Evolutionary conservation across 495 filamentous ascomycete species (phyloP).

Genomic region (Penicillium lividum): DNA sequence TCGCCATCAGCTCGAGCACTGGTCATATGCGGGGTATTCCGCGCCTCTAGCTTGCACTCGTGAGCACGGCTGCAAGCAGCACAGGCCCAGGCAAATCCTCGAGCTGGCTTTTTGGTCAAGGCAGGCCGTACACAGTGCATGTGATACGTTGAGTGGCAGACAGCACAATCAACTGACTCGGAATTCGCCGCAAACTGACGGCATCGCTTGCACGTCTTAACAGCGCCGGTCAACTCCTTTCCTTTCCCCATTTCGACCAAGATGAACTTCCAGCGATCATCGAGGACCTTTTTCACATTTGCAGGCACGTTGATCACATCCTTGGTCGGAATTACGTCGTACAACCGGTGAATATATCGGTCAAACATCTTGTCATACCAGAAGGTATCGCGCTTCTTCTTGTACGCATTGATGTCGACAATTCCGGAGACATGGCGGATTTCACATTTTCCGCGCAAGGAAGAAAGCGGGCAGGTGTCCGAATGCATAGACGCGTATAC

Average conservation of each 20-base stretch:
- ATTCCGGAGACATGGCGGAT: conserved; percentile 89
- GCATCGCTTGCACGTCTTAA: conserved; percentile 95
- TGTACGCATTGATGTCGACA: conserved; percentile 75
- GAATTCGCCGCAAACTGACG: conserved; percentile 85
- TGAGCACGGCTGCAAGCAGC: conserved; percentile 92
- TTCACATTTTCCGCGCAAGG: conserved; percentile 87
- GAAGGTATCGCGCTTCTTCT: conserved; percentile 80
- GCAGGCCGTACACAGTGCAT: conserved; percentile 97
- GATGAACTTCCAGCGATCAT: conserved; percentile 94
- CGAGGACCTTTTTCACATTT: conserved; percentile 89
- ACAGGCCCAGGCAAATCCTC: conserved; percentile 98
- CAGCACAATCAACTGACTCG: conserved; percentile 96
- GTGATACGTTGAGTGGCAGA: conserved; percentile 93
- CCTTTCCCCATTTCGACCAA: conserved; percentile 86
- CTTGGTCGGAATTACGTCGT: conserved; percentile 90
- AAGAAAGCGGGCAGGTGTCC: conserved; percentile 88
- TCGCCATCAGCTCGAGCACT: conserved; percentile 62
- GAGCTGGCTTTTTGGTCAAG: conserved; percentile 91
- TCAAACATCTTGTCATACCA: conserved; percentile 99
- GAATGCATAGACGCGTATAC: conserved; percentile 98
- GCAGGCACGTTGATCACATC: conserved; percentile 95
- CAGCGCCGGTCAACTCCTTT: conserved; percentile 94
- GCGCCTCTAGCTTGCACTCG: conserved; percentile 87
- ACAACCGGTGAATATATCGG: conserved; percentile 95
- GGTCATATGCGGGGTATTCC: conserved; percentile 72